Evolutionary conservation across 768 basidiomycete genomes (phyloP), one percentile per base, ranked within the genome.

Genomic region (Boletus pseudo-olivaceus): DNA sequence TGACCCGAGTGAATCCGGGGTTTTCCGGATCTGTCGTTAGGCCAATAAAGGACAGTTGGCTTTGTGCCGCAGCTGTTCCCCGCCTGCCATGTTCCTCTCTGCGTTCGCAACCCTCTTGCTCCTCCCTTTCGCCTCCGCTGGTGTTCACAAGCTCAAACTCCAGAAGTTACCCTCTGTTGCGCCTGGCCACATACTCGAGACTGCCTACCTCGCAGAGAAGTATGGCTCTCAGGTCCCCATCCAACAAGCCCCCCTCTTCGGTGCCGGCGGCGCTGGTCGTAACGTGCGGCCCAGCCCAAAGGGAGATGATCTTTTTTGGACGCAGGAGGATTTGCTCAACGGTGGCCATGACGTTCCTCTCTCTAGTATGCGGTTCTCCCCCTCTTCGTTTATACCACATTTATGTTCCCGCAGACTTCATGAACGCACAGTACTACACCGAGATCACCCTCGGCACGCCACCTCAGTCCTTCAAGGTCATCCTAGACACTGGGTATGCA

Each of bases 381-480:
- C 19, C 26, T 19, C 5, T 10, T 23, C 2, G 32, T 42, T 23
- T 32, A 29, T n/a, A 0, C 40, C 38, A n/a, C 27, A 47, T 35
- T 46, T 46, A 55, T 33, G 5, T 20, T 33, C 26, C 33, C 50
- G 20, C 17, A 97, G 95, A 98, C 78, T 98, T 92, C 75, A 85
- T 95, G 85, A 98, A 98, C 69, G 95, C 97, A 34, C 95, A 99
- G 71, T 98, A 99, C 74, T 99, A 82, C 68, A 81, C 93, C 19
- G 89, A 93, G 58, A 96, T 98, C 56, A 67, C 77, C 1, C 69
- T 98, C 51, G 96, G 96, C 15, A 80, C 77, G 1, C 96, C 96
- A 20, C 81, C 93, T 34, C 96, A 98, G 72, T 74, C 66, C 4
- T 96, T 95, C 81, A 94, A 96, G 74, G 94, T 97, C 65, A 84